Base-by-base conservation (phyloP, 2,329 filamentous ascomycete genomes). In the Delphinella strobiligena region DNA sequence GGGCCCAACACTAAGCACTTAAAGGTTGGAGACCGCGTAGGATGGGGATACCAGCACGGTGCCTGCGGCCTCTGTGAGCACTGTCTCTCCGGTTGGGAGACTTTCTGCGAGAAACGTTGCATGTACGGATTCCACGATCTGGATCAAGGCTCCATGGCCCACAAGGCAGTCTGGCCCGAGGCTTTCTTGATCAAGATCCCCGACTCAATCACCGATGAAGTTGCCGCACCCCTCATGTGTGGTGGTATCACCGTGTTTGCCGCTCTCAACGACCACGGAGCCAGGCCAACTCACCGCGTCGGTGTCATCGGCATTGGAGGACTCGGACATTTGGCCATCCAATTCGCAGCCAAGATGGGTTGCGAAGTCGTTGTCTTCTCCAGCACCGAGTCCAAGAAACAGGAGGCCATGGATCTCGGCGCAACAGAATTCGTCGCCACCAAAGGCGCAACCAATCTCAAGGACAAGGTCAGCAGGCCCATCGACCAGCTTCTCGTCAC, bases 271-370 rank as follows among this genome's bases (percentile, higher is more conserved):
- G 55, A 55, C 40, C 66, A 68, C 53, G 54, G 60, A 46, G 55
- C 63, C 36, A 58, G 62, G 45, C 55, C 63, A 1, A 67, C 63
- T 0, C 60, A 66, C 16, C 76, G 64, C 8, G 69, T 88, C 45
- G 84, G 82, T 11, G 66, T 89, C 3, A 77, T 86, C 37, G 84
- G 83, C 2, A 59, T 70, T 3, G 67, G 67, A 33, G 67, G 67
- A 16, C 68, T 88, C 0, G 83, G 83, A 2, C 83, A 89, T 57
- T 58, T 89, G 19, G 83, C 81, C 0, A 76, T 88, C 19, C 82
- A 87, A 54, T 88, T 80, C 54, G 81, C 81, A 3, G 66, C 66
- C 36, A 77, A 78, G 59, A 85, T 87, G 81, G 83, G 83, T 4
- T 87, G 80, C 59, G 70, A 74, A 42, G 75, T 83, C 4, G 75